phyloP scores from a whole-genome alignment of 208 protist species.

The Strigomonas culicis region DNA sequence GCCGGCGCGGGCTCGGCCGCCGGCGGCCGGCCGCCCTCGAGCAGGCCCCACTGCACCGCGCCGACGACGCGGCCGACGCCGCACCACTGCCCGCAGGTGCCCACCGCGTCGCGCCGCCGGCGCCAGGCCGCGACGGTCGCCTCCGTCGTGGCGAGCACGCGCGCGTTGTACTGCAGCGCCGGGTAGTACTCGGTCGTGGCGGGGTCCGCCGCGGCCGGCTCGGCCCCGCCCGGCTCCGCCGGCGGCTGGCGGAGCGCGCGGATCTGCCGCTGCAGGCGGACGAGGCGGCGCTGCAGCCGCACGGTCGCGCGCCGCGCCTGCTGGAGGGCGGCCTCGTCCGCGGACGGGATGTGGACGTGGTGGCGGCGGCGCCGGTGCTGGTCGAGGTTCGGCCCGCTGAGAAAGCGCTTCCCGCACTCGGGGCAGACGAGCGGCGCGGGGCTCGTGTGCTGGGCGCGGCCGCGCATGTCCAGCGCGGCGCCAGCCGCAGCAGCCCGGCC shows the following conservation, averaged over 20 bases:
- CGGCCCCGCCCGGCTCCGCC: background rate
- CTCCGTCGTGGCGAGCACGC: background rate
- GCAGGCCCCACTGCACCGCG: conserved; percentile 23
- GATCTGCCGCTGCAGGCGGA: conserved; percentile 13
- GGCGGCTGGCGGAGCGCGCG: conserved; percentile 11
- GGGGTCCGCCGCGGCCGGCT: no score
- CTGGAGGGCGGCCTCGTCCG: no score
- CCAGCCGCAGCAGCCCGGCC: background rate
- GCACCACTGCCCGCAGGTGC: conserved; percentile 7
- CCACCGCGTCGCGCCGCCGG: background rate
- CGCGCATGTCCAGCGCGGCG: background rate
- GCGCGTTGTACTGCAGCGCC: background rate
- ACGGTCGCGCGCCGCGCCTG: no score
- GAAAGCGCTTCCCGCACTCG: conserved; percentile 67
- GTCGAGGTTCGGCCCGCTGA: conserved; percentile 35
- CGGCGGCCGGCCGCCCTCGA: conserved; percentile 23
- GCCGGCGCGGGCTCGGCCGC: background rate
- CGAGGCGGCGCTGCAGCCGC: conserved; percentile 11
- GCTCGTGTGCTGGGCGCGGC: background rate
- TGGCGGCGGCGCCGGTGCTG: conserved; percentile 56
- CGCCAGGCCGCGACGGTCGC: background rate
- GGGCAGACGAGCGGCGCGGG: conserved; percentile 33
- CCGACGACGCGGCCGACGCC: conserved; percentile 24
- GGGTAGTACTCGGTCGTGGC: background rate
- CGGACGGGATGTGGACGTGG: conserved; percentile 25